A percentile compares a stretch with the other conserved stretches of the same genome.
Evolutionary conservation across 1,284 basidiomycete genomes (phyloP).

Genomic region (Ustilago bromivora): DNA sequence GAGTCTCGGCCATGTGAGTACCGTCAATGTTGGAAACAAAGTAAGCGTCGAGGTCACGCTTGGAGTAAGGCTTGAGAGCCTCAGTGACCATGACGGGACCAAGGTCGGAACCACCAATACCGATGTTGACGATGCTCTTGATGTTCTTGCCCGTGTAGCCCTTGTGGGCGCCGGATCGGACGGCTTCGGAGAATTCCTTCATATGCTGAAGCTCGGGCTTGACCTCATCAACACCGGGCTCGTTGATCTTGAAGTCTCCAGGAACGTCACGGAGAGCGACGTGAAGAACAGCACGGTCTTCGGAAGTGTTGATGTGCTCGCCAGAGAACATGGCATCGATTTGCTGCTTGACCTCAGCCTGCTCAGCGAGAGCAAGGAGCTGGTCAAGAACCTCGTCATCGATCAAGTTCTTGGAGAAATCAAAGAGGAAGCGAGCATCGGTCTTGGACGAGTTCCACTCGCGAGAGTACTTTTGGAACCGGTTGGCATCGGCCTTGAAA

Average conservation of each 20-base stretch:
- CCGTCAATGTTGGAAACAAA: conserved; percentile 99
- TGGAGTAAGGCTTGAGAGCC: conserved; percentile 91
- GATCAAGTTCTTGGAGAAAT: conserved; percentile 97
- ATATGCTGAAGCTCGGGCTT: conserved; percentile 88
- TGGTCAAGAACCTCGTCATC: conserved; percentile 80
- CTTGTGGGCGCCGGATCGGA: conserved; percentile 89
- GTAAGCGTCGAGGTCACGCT: conserved; percentile 86
- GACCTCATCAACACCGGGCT: conserved; percentile 86
- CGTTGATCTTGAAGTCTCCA: conserved; percentile 76
- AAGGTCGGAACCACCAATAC: conserved; percentile 96
- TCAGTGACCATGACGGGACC: conserved; percentile 99
- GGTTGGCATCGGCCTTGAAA: conserved; percentile 85
- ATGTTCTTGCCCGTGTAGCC: conserved; percentile 97
- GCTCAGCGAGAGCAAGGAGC: conserved; percentile 83
- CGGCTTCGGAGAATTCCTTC: conserved; percentile 85
- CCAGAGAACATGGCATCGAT: conserved; percentile 95
- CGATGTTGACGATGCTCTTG: conserved; percentile 96
- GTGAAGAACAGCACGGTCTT: conserved; percentile 95
- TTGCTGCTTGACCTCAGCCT: conserved; percentile 85
- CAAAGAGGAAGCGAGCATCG: conserved; percentile 85
- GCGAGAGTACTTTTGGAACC: conserved; percentile 87
- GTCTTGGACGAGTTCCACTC: conserved; percentile 77
- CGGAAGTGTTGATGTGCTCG: conserved; percentile 97
- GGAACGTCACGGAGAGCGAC: conserved; percentile 89
- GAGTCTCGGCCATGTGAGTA: conserved; percentile 91